Base-by-base conservation (phyloP, 2,329 filamentous ascomycete species). In the Xylariaceae sp. region DNA sequence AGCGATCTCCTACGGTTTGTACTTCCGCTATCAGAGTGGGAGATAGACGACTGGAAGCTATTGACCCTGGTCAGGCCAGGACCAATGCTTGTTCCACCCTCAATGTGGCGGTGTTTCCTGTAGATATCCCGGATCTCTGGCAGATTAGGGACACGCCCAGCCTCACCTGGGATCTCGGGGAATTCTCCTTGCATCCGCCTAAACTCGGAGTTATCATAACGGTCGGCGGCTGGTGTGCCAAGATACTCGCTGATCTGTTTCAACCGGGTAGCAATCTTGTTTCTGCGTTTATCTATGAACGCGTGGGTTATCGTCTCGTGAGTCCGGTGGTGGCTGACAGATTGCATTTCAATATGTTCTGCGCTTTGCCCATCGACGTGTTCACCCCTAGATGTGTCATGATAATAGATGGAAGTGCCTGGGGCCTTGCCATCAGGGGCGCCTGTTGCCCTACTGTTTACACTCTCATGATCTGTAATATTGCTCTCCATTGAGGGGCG, bases 161-260 rank as follows among this genome's bases (percentile, higher is more conserved):
- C 65, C 63, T 86, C 83, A 1, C 82, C 84, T 0, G 84, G 84
- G 0, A 83, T 73, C 56, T 80, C 76, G 0, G 84, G 84, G 52
- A 79, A 87, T n/a, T 76, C 73, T n/a, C n/a, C 71, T 68, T 2
- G 79, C 78, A 49, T 72, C 73, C 15, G 71, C 52, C 75, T 76
- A 64, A 83, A 84, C 1, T 76, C 76, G 0, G 76, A 76, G 35
- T 79, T 75, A 56, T 84, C 78, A 57, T 79, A 78, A 6, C 73
- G 75, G n/a, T 79, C 73, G 1, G 76, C 73, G 0, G 77, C 74
- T 35, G 80, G 76, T 0, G 76, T 78, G 2, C 79, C 78, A 0
- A 86, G 64, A 11, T 77, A 75, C 9, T 78, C 73, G 6, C 76
- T 77, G 3, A 81, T 62, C 4, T 65, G 70, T 3, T 73, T 77